phyloP scores from a whole-genome alignment of 73 alveolate genomes.

The Uronychia setigera region DNA sequence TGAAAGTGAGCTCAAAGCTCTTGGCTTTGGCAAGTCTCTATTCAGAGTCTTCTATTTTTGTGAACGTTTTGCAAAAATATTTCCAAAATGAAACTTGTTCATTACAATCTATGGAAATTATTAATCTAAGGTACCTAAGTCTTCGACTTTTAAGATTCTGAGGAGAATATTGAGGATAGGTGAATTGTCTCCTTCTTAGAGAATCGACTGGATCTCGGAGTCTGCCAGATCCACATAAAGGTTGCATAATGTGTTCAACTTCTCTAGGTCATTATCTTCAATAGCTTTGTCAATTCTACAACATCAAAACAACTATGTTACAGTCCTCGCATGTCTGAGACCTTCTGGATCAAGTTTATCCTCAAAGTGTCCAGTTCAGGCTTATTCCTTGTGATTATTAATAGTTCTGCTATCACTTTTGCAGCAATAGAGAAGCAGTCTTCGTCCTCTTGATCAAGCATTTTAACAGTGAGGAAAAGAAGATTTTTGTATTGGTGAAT shows the following conservation, averaged over 20 bases:
- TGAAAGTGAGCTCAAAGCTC: neutral
- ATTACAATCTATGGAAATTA: neutral
- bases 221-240: neutral
- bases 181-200: neutral
- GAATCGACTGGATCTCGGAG: neutral
- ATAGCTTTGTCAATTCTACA: neutral
- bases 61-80: neutral
- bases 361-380: neutral
- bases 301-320: neutral
- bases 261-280: neutral
- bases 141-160: neutral
- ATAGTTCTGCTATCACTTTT: neutral
- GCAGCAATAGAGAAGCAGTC: neutral
- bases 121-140: neutral
- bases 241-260: neutral
- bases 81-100: neutral
- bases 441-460: neutral
- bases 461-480: neutral
- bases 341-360: neutral
- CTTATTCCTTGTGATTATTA: neutral
- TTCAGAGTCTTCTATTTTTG: neutral
- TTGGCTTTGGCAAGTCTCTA: neutral
- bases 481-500: neutral
- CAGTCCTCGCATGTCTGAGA: no score
- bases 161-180: neutral